Evolutionary conservation across 176 grass and related monocot species (phyloP), one percentile per base, ranked within the genome.

Genomic region (Oryza punctata): DNA sequence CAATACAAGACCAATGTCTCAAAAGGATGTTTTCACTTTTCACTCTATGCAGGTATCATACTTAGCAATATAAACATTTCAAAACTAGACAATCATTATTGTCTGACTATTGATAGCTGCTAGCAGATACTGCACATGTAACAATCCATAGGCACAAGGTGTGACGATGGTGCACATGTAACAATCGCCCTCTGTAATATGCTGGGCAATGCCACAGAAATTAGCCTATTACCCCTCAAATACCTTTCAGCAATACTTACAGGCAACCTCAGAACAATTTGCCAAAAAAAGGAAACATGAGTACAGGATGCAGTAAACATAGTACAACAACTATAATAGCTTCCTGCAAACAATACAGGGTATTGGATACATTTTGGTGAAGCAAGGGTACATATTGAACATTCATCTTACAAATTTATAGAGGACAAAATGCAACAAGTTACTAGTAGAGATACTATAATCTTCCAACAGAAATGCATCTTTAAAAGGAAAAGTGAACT

Each of bases 231-330:
- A 54, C 49, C 16, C 49, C 49, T 19, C 7, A 59, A 59, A n/a
- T n/a, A 23, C 54, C 60, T 41, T 65, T 73, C 38, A 66, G 45
- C 2, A 74, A 18, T 75, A 32, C 60, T 67, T 66, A 3, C 30
- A 30, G 19, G 25, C 66, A 86, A 65, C 10, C 40, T 41, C 40
- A 41, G 40, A 41, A 41, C 27, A 86, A 74, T 73, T 65, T 30
- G 9, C 41, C 63, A 86, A 79, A 35, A 45, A 7, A 79, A 76
- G 63, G 47, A 6, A 15, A 28, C 19, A 49, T 13, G 30, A 73
- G 19, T 27, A 40, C 35, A 41, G 11, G 69, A 59, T 24, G 29
- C 10, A 29, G 25, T 64, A 73, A 35, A 23, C 18, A 26, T 70
- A 72, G 32, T 85, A 12, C 12, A 33, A n/a, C 7, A 2, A 15